Conservation (phyloP, 768 basidiomycete genomes). For the Rickenella mellea region DNA sequence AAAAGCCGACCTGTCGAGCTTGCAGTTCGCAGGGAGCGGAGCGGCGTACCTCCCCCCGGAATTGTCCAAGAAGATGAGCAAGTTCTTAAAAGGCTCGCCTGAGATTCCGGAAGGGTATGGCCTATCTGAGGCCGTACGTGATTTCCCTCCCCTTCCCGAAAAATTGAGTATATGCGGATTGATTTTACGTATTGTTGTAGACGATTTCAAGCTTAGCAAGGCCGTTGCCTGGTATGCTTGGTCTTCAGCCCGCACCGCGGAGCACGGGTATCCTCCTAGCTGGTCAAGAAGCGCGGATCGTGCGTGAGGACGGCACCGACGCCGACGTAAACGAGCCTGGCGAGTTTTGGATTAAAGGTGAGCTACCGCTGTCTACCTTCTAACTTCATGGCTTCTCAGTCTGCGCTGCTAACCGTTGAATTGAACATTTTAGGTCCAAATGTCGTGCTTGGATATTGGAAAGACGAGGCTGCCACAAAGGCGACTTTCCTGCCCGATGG, state of each 20-base stretch:
- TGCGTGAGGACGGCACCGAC: slow-evolving; percentile 42
- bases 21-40: slow-evolving; percentile 37
- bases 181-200: slow-evolving; percentile 20
- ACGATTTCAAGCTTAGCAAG: slow-evolving; percentile 27
- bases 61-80: slow-evolving; percentile 32
- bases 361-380: neutral
- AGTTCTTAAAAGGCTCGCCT: slow-evolving; percentile 24
- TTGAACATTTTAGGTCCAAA: slow-evolving; percentile 20
- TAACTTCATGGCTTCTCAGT: neutral
- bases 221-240: slow-evolving; percentile 35
- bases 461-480: slow-evolving; percentile 54
- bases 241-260: slow-evolving; percentile 16
- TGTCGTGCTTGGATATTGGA: slow-evolving; percentile 62
- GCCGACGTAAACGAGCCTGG: slow-evolving; percentile 50
- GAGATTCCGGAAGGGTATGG: slow-evolving; percentile 51
- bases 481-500: slow-evolving; percentile 56
- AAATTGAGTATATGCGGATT: neutral
- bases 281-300: slow-evolving; percentile 53
- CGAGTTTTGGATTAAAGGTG: slow-evolving; percentile 52
- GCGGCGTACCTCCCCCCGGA: slow-evolving; percentile 61
- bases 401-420: too few relatives aligned
- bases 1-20: slow-evolving; percentile 42
- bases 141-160: neutral
- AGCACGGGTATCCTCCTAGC: slow-evolving; percentile 53
- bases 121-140: slow-evolving; percentile 56